phyloP scores from a whole-genome alignment of 176 grass and related monocot genomes.

The Carex littledalei region DNA sequence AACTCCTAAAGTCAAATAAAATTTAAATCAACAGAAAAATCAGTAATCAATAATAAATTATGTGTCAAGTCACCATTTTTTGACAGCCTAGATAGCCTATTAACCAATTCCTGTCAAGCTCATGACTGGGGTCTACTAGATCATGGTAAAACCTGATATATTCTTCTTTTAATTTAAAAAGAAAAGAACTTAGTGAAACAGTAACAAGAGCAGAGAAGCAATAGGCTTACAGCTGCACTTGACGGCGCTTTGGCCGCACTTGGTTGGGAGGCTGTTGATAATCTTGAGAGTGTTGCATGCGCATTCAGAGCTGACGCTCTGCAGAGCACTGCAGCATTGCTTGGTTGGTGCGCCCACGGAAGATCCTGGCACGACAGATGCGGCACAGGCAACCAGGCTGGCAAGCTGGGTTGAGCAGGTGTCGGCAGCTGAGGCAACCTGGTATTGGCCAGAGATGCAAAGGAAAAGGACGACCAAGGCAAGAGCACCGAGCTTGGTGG shows the following conservation, averaged over 20 bases:
- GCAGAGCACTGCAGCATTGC: slow-evolving; percentile 64
- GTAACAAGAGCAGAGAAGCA: neutral
- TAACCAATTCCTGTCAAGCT: neutral
- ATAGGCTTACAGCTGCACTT: slow-evolving; percentile 43
- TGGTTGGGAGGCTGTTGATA: slow-evolving; percentile 66
- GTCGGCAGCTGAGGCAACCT: slow-evolving; percentile 10
- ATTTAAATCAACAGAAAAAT: neutral
- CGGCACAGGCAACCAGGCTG: slow-evolving; percentile 52
- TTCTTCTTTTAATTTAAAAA: neutral
- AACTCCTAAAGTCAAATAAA: neutral
- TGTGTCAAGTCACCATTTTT: neutral
- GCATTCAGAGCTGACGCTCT: slow-evolving; percentile 44
- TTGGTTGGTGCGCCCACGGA: slow-evolving; percentile 39
- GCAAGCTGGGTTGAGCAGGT: slow-evolving; percentile 52
- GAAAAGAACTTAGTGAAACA: neutral
- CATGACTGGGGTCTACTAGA: neutral
- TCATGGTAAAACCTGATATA: neutral
- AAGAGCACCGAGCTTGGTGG: slow-evolving; percentile 6
- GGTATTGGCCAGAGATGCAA: slow-evolving; percentile 9
- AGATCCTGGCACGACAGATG: slow-evolving; percentile 51
- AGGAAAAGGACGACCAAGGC: slow-evolving; percentile 5
- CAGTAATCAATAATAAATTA: neutral
- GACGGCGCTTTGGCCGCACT: slow-evolving; percentile 36
- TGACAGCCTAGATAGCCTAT: neutral
- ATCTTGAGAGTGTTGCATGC: slow-evolving; percentile 68